Evolutionary conservation across 2,329 filamentous ascomycete genomes (phyloP), one percentile per base, ranked within the genome.

Genomic region (Chrysoporthe deuterocubensis): DNA sequence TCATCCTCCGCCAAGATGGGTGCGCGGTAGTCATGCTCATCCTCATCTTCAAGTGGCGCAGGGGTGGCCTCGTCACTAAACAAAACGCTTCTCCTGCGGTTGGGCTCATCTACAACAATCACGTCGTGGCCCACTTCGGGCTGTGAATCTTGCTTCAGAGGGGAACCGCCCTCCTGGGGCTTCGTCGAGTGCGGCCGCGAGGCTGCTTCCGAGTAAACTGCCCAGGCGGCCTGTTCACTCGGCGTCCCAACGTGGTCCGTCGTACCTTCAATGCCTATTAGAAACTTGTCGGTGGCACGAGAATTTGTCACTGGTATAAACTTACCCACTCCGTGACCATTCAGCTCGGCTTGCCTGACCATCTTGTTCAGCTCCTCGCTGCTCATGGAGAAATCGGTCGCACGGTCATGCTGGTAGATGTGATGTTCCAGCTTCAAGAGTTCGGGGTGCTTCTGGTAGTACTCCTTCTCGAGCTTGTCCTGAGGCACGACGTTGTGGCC

Each of bases 1-100:
- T 98, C 94, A 75, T 98, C 96, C 1, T 92, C 86, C 8, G 96
- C 96, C 62, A 99, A 82, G 71, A 99, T 97, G 0, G 95, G 94
- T 40, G 90, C 89, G 48, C 87, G 86, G 75, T 92, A 90, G 21
- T 86, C 85, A 65, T 85, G 82, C 43, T 91, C 87, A 21, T 87
- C 86, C 54, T 85, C 81, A 67, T 84, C 86, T 63, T 88, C 84
- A 0, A 82, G 84, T 43, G 80, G 78, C 43, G 83, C 80, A 50
- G 68, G 68, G 18, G 56, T 67, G 18, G 60, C 52, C 40, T 81
- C 77, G 21, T 82, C 80, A 50, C 80, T 81, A 62, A 82, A 81
- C 70, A 84, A 79, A 65, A 77, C 80, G 60, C 77, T 82, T 61
- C 76, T 81, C 62, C 78, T 78, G 65, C 80, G 82, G 62, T 81